A percentile compares a stretch with the other conserved stretches of the same genome.
Evolutionary conservation across 2,329 filamentous ascomycete species (phyloP).

Genomic region (Rutstroemia sp.): DNA sequence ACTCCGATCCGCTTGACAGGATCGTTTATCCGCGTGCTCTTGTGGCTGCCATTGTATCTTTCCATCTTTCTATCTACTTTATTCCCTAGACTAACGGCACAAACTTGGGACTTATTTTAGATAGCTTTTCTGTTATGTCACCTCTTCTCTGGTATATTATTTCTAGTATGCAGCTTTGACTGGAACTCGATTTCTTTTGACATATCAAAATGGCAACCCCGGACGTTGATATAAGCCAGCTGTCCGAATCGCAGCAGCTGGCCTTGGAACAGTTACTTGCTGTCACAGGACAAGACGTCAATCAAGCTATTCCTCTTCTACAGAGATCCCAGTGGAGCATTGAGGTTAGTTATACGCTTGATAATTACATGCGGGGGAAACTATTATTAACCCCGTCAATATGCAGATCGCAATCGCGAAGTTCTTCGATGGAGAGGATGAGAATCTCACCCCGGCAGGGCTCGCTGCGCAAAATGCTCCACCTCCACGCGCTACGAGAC

Average conservation of each 20-base stretch:
- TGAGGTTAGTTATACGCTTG: constrained; percentile 46
- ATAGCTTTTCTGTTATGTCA: no score
- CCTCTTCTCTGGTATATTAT: no score
- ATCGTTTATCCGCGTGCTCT: background rate
- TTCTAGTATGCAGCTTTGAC: no score
- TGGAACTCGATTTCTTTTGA: background rate
- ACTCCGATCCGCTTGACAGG: background rate
- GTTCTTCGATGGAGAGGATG: constrained; percentile 93
- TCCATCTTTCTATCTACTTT: background rate
- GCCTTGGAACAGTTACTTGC: constrained; percentile 82
- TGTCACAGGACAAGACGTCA: constrained; percentile 75
- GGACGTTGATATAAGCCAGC: constrained; percentile 55
- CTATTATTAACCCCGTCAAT: constrained; percentile 10
- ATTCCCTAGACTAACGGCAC: no score
- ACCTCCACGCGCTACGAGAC: constrained; percentile 54
- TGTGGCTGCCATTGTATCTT: background rate
- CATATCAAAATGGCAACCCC: constrained; percentile 35
- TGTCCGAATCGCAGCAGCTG: constrained; percentile 71
- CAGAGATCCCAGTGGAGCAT: constrained; percentile 94
- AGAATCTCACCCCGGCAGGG: constrained; percentile 74
- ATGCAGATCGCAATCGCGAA: constrained; percentile 85
- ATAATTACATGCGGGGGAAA: background rate
- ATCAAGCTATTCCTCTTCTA: constrained; percentile 71
- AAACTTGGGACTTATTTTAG: no score
- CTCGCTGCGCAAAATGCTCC: constrained; percentile 53